Evolutionary conservation across 768 basidiomycete genomes (phyloP), one percentile per base, ranked within the genome.

Genomic region (Termitomyces titanicus): DNA sequence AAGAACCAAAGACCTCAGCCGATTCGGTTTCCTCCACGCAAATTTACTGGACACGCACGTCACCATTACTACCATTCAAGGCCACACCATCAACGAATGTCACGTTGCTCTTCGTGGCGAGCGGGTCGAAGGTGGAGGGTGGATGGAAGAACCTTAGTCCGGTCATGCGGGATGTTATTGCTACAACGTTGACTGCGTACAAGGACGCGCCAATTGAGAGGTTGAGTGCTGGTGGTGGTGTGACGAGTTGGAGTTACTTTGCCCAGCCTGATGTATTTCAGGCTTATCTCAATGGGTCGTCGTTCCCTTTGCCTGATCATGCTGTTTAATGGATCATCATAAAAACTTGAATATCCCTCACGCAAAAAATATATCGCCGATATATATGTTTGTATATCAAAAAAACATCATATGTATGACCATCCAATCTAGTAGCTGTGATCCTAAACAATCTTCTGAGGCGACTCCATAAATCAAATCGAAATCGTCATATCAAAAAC

Each of bases 41-140:
- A 22, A 39, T 61, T 5, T 54, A 58, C 51, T 61, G 55, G 62
- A 61, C 59, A 5, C 53, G 59, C 25, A 63, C 56, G 2, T 56
- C 54, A 15, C 53, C 59, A 8, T 48, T 56, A 9, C 54, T 60
- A 1, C 56, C 59, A 13, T 63, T 55, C 40, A 63, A 61, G 50
- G 57, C 56, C 5, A 60, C 59, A 2, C 56, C 54, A 17, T 39
- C 52, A 25, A 58, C 50, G 4, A 52, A 57, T 42, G 50, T 52
- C 27, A 33, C 54, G 13, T 44, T 56, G 10, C 38, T 56, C 15
- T 53, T 56, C 24, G 34, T 58, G 17, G 57, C 48, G n/a, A 61
- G 20, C 13, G 51, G 57, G 12, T 48, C 35, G 3, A 59, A 61
- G 20, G 54, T 54, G 2, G 37, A 46, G 17, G 51, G 35, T 5